Evolutionary conservation across 176 grass and related monocot species (phyloP).

Genomic region (Oryza meridionalis): DNA sequence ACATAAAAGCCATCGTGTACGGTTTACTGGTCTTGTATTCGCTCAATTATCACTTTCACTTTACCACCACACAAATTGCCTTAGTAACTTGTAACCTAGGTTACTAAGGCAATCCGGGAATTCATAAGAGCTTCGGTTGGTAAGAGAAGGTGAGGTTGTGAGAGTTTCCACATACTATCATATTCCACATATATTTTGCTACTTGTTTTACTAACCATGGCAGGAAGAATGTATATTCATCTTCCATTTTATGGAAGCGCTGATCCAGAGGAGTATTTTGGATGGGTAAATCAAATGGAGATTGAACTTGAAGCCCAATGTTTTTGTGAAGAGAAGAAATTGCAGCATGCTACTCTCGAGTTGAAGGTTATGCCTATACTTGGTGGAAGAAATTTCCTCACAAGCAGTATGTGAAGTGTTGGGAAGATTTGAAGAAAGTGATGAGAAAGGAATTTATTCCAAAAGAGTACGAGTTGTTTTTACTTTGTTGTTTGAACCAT

Average conservation of each 20-base stretch:
- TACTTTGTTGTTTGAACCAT: not conserved
- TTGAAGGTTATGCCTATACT: not conserved
- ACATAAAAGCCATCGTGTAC: too few species aligned
- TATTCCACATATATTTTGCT: too few species aligned
- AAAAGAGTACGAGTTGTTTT: not conserved
- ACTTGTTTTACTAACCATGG: not conserved
- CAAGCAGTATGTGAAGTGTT: not conserved
- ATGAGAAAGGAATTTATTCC: not conserved
- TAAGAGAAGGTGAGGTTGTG: too few species aligned
- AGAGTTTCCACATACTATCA: too few species aligned
- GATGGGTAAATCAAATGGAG: not conserved
- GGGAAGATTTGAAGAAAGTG: not conserved
- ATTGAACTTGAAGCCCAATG: not conserved
- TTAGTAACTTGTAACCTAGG: too few species aligned
- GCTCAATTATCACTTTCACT: too few species aligned
- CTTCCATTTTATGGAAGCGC: not conserved
- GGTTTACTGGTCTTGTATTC: too few species aligned
- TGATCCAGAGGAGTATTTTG: not conserved
- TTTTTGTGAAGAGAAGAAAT: not conserved
- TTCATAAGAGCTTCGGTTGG: too few species aligned
- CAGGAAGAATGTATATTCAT: not conserved
- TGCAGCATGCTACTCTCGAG: not conserved
- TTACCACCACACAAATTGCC: too few species aligned
- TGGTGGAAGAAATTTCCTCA: not conserved
- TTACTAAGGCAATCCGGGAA: too few species aligned